Evolutionary conservation across 2,329 filamentous ascomycete genomes (phyloP).

Genomic region (Penicillium sp.): DNA sequence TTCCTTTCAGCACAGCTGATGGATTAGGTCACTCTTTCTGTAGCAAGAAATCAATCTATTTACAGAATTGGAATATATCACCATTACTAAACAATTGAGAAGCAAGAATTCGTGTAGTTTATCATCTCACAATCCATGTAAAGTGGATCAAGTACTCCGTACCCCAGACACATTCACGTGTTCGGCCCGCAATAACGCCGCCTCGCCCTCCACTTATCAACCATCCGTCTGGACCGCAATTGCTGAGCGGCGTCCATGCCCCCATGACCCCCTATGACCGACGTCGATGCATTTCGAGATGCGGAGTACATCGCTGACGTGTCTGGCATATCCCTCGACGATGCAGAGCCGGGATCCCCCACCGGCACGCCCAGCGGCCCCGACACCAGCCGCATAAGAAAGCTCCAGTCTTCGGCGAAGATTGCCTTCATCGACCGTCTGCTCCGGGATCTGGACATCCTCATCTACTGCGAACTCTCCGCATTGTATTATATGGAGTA

Average conservation of each 20-base stretch:
- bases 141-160: not conserved
- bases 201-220: conserved; percentile 10
- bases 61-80: too few species aligned
- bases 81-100: not conserved
- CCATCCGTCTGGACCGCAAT: conserved; percentile 7
- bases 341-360: conserved; percentile 17
- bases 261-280: conserved; percentile 46
- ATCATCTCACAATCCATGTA: too few species aligned
- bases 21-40: too few species aligned
- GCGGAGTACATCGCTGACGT: conserved; percentile 45
- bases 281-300: conserved; percentile 43
- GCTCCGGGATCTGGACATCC: conserved; percentile 52
- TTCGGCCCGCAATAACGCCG: conserved; percentile 19
- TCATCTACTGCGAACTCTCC: conserved; percentile 57
- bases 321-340: conserved; percentile 35
- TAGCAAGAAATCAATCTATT: too few species aligned
- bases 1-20: too few species aligned
- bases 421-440: conserved; percentile 50
- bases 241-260: conserved; percentile 26
- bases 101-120: not conserved
- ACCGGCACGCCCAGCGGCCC: conserved; percentile 15
- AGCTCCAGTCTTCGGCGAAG: conserved; percentile 38
- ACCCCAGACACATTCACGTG: conserved; percentile 13
- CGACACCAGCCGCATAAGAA: conserved; percentile 27
- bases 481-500: conserved; percentile 60